Conservation (phyloP, 2,329 filamentous ascomycete genomes). For the Trichoderma sp. region DNA sequence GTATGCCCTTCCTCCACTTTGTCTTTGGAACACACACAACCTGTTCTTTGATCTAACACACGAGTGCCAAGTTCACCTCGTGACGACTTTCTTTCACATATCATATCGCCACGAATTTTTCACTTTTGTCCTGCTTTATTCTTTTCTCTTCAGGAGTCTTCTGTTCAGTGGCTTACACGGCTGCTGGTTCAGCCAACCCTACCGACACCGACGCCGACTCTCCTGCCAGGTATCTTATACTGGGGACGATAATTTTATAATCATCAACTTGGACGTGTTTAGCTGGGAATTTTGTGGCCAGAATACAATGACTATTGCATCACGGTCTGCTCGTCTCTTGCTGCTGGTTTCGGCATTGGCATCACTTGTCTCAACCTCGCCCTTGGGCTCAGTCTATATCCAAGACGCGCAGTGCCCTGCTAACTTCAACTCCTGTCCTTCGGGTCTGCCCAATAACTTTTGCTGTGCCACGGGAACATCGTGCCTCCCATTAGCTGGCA, state of each 20-base stretch:
- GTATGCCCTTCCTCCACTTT: conserved; percentile 1
- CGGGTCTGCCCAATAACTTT: conserved; percentile 60
- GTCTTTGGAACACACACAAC: conserved; percentile 1
- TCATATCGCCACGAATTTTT: background rate
- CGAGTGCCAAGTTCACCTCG: background rate
- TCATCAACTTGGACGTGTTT: background rate
- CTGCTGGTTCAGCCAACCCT: background rate
- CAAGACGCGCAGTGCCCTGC: conserved; percentile 52
- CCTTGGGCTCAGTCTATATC: conserved; percentile 36
- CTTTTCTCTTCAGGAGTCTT: background rate
- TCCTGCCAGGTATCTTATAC: background rate
- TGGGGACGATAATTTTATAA: background rate
- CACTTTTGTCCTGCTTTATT: background rate
- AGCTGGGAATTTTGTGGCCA: background rate
- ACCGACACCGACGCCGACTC: background rate
- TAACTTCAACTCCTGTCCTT: conserved; percentile 51
- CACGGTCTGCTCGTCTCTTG: conserved; percentile 17
- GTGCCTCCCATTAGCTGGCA: conserved; percentile 62
- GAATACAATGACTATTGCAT: background rate
- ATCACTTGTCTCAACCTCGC: conserved; percentile 20
- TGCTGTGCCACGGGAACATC: conserved; percentile 58
- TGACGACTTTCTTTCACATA: conserved; percentile 8
- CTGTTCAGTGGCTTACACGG: background rate
- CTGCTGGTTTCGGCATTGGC: conserved; percentile 21
- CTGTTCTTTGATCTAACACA: conserved; percentile 12